Conservation (phyloP, 2,329 filamentous ascomycete species). For the Aureobasidium mangrovei region DNA sequence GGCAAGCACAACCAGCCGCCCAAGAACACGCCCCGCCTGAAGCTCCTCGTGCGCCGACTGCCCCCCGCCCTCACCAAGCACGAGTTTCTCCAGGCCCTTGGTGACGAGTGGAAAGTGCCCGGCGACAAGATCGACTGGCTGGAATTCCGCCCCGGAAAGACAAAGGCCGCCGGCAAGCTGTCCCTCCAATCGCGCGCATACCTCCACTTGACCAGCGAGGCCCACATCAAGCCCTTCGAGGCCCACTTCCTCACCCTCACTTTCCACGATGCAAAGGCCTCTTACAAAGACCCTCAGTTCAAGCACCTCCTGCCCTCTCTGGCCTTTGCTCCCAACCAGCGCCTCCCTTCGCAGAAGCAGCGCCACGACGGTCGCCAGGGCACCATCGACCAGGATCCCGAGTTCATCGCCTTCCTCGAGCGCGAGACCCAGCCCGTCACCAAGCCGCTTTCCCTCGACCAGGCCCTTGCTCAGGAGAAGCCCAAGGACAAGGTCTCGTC, state of each 20-base stretch:
- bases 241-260: constrained; percentile 58
- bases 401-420: constrained; percentile 90
- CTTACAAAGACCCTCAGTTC: constrained; percentile 61
- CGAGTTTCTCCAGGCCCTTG: constrained; percentile 66
- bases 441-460: constrained; percentile 43
- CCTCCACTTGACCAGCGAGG: constrained; percentile 66
- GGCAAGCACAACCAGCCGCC: constrained; percentile 10
- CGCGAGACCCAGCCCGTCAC: constrained; percentile 65
- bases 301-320: constrained; percentile 64
- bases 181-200: constrained; percentile 75
- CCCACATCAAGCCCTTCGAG: constrained; percentile 58
- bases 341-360: constrained; percentile 64
- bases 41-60: constrained; percentile 74
- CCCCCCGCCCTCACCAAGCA: constrained; percentile 74
- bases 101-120: constrained; percentile 73
- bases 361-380: constrained; percentile 79
- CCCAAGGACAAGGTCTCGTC: constrained; percentile 52
- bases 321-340: constrained; percentile 77
- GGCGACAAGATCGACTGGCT: constrained; percentile 80
- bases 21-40: constrained; percentile 55
- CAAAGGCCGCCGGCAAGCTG: constrained; percentile 81
- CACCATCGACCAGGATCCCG: constrained; percentile 91
- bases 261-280: constrained; percentile 77
- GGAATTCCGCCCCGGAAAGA: constrained; percentile 62
- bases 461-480: constrained; percentile 41